Evolutionary conservation across 2,329 filamentous ascomycete genomes (phyloP).

Genomic region (Fusarium equiseti): DNA sequence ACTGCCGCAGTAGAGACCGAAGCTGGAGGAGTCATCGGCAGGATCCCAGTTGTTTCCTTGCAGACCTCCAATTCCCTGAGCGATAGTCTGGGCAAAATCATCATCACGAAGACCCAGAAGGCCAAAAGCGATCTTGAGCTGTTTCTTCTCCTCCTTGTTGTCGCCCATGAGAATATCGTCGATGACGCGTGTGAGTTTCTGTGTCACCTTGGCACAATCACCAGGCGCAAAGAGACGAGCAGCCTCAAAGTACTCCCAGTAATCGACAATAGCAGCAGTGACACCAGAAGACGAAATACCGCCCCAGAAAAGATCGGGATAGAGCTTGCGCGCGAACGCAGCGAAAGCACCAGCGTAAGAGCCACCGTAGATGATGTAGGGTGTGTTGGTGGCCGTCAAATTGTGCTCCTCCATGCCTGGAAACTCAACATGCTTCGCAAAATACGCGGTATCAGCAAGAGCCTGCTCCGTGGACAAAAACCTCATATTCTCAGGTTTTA

Average conservation of each 20-base stretch:
- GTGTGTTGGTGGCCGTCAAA: constrained; percentile 72
- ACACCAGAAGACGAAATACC: constrained; percentile 86
- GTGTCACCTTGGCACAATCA: constrained; percentile 73
- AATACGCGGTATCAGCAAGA: constrained; percentile 83
- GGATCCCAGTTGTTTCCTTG: constrained; percentile 69
- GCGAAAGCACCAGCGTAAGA: constrained; percentile 86
- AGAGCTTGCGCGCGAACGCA: constrained; percentile 79
- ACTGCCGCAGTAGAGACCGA: constrained; percentile 62
- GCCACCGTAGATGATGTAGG: constrained; percentile 85
- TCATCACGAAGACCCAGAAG: constrained; percentile 58
- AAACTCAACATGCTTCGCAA: constrained; percentile 79
- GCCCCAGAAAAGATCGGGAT: constrained; percentile 83
- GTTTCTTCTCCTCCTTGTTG: constrained; percentile 56
- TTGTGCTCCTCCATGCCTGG: constrained; percentile 75
- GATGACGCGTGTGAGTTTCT: constrained; percentile 65
- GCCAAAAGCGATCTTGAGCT: constrained; percentile 63
- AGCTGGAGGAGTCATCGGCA: constrained; percentile 54
- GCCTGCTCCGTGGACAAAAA: constrained; percentile 89
- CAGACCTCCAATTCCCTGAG: constrained; percentile 56
- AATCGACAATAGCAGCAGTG: constrained; percentile 81
- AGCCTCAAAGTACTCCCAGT: constrained; percentile 72
- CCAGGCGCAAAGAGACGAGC: constrained; percentile 62
- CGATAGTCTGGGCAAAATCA: constrained; percentile 62
- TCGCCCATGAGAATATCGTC: constrained; percentile 64
- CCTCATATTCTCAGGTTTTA: constrained; percentile 76